These are phyloP conservation scores for Solanum corneliomulleri DNA, from an alignment of 257 asterid genomes.

Conservation along the genomic window DNA sequence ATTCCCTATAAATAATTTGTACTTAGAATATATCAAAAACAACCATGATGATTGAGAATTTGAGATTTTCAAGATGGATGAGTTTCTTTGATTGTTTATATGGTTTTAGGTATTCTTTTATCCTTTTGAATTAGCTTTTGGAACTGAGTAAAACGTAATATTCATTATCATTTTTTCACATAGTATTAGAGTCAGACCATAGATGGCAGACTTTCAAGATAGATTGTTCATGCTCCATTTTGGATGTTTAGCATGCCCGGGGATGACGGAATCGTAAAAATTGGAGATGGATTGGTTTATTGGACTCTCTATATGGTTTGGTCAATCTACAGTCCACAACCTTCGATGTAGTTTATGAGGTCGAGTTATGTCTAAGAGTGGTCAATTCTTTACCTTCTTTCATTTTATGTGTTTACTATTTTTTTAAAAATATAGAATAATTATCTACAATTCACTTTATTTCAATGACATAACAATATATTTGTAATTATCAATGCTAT, in stretches of 20 bases:
- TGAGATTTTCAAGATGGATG: background rate
- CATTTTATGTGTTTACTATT: background rate
- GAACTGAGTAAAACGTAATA: background rate
- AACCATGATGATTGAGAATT: background rate
- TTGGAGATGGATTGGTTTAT: background rate
- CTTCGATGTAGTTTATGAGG: too few relatives aligned
- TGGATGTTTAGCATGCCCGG: background rate
- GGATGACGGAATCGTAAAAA: background rate
- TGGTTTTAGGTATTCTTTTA: background rate
- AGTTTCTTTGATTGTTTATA: background rate
- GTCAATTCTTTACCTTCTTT: background rate
- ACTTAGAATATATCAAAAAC: background rate
- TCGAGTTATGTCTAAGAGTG: fast-evolving
- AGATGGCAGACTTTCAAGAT: too few relatives aligned
- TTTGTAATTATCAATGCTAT: background rate
- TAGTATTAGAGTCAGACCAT: background rate
- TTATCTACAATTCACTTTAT: too few relatives aligned
- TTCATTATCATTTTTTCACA: background rate
- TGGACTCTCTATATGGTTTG: background rate
- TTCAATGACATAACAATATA: too few relatives aligned
- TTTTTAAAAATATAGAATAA: too few relatives aligned
- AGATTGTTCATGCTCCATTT: background rate
- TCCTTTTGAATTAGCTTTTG: background rate
- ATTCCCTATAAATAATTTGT: background rate
- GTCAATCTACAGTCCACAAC: background rate